These are phyloP conservation scores for Acidomyces sp. DNA, from an alignment of 495 filamentous ascomycete species.

Conservation along the genomic window DNA sequence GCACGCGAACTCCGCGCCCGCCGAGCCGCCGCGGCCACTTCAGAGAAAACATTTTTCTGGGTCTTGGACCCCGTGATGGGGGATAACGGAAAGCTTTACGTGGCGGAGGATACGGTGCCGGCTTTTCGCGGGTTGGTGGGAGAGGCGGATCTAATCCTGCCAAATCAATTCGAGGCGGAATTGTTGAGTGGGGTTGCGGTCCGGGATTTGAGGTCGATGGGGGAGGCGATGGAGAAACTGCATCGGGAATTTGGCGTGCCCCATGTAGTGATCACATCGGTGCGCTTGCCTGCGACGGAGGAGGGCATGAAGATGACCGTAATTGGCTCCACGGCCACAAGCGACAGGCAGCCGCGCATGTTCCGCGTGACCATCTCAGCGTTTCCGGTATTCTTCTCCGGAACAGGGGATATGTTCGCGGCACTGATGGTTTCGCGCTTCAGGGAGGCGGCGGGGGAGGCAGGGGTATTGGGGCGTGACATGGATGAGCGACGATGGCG, in stretches of 20 bases:
- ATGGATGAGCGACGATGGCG: slow-evolving; percentile 42
- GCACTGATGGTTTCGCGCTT: slow-evolving; percentile 81
- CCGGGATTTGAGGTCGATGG: slow-evolving; percentile 56
- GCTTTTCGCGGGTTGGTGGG: slow-evolving; percentile 69
- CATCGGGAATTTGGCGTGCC: slow-evolving; percentile 67
- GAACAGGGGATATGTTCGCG: slow-evolving; percentile 97
- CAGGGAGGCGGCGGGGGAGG: slow-evolving; percentile 54
- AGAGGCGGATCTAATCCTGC: slow-evolving; percentile 81
- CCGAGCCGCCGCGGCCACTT: slow-evolving; percentile 46
- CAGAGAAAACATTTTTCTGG: slow-evolving; percentile 82
- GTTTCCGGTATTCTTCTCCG: slow-evolving; percentile 84
- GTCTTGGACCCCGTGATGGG: slow-evolving; percentile 98
- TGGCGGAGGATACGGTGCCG: slow-evolving; percentile 75
- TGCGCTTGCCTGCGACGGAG: slow-evolving; percentile 35
- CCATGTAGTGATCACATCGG: slow-evolving; percentile 86
- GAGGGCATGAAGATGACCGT: slow-evolving; percentile 42
- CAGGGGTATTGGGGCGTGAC: slow-evolving; percentile 21
- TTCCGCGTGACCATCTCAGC: slow-evolving; percentile 77
- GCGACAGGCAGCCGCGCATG: slow-evolving; percentile 41
- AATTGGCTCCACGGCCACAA: slow-evolving; percentile 57
- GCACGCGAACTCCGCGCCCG: slow-evolving; percentile 63
- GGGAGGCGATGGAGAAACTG: slow-evolving; percentile 57
- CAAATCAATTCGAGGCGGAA: slow-evolving; percentile 97
- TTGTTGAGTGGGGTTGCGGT: slow-evolving; percentile 49
- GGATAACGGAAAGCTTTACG: slow-evolving; percentile 81